Evolutionary conservation across 75 land plant species (phyloP).

Genomic region (Pinus taeda): DNA sequence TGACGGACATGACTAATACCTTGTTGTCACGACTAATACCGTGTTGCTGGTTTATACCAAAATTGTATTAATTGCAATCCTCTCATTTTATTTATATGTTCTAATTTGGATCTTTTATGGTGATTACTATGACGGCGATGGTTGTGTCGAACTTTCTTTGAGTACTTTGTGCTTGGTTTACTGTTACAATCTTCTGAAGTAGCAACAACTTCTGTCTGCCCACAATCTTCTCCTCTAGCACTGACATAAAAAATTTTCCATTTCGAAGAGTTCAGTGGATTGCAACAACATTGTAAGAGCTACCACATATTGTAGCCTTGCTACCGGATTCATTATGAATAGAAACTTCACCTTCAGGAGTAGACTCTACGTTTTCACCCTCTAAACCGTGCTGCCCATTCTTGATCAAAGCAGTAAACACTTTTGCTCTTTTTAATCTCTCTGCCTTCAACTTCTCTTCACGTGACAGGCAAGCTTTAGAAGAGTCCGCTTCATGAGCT

Average conservation of each 20-base stretch:
- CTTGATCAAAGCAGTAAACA: conserved; percentile 83
- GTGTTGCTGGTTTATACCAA: no score
- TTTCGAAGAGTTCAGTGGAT: background rate
- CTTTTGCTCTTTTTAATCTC: conserved; percentile 78
- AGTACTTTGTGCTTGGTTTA: background rate
- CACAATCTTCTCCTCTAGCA: conserved; percentile 17
- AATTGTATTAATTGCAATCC: no score
- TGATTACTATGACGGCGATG: conserved; percentile 7
- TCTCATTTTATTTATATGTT: no score
- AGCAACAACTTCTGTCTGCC: background rate
- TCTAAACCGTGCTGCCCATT: conserved; percentile 24
- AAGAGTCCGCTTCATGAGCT: conserved; percentile 58
- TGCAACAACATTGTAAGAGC: no score
- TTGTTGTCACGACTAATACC: no score
- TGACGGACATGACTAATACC: no score
- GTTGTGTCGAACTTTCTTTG: background rate
- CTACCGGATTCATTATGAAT: conserved; percentile 4
- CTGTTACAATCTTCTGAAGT: background rate
- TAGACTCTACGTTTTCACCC: background rate
- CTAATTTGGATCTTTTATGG: conserved; percentile 8
- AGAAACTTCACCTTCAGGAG: background rate
- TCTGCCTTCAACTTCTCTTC: conserved; percentile 86
- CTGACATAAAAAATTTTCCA: background rate
- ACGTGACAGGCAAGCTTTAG: conserved; percentile 46
- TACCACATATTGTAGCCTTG: conserved; percentile 1